Conservation (phyloP, 2,329 filamentous ascomycete species). For the Xylaria sp. region DNA sequence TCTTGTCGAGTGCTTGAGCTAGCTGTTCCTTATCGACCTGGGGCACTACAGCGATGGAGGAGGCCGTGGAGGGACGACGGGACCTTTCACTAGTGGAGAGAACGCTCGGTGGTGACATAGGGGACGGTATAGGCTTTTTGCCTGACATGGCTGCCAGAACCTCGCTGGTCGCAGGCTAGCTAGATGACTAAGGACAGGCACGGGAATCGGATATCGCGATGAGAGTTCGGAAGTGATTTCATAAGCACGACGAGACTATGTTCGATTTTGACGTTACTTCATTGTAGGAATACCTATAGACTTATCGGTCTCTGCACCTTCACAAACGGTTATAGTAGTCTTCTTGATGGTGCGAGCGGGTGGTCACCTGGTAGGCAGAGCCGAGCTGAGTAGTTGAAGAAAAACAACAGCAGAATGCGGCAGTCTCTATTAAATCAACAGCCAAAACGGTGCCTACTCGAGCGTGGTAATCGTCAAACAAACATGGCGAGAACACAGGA, state of each 20-base stretch:
- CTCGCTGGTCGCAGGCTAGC: not conserved
- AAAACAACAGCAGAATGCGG: constrained; percentile 11
- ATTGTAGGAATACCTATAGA: constrained; percentile 15
- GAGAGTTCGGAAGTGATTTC: constrained; percentile 3
- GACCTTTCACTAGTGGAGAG: constrained; percentile 48
- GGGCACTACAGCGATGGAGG: constrained; percentile 58
- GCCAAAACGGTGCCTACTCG: constrained; percentile 12
- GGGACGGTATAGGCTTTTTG: constrained; percentile 44
- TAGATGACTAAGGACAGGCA: not conserved
- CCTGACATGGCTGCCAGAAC: constrained; percentile 46
- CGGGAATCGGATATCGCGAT: constrained; percentile 16
- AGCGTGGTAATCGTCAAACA: not conserved
- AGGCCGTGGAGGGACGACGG: constrained; percentile 54
- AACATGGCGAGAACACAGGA: constrained; percentile 19
- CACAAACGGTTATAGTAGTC: constrained; percentile 7
- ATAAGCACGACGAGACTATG: constrained; percentile 14
- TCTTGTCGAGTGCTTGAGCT: constrained; percentile 82
- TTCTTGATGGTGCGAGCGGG: constrained; percentile 3
- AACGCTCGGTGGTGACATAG: constrained; percentile 52
- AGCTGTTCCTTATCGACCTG: constrained; percentile 78
- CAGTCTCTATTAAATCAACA: constrained; percentile 10
- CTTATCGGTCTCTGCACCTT: constrained; percentile 8
- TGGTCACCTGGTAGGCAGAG: constrained; percentile 10
- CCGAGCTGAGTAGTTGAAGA: not conserved
- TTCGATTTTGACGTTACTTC: constrained; percentile 20